Conservation (phyloP, 768 basidiomycete species). For the Tulasnella sp. region DNA sequence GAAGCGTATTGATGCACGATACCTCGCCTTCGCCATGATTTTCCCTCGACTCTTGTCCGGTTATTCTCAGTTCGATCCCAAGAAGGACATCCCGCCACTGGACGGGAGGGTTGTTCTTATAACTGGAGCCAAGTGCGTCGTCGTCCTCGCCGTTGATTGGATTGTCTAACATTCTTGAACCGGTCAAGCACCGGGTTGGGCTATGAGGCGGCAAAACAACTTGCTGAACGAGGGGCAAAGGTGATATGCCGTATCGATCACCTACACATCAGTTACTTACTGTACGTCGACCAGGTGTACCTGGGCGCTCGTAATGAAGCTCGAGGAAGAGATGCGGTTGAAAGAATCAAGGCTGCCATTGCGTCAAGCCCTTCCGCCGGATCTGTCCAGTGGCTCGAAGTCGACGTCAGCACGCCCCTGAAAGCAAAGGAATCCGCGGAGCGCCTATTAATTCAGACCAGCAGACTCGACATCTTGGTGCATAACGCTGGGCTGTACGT, state of each 20-base stretch:
- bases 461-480: conserved; percentile 46
- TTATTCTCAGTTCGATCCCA: background rate
- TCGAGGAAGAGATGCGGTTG: conserved; percentile 38
- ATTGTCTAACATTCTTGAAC: background rate
- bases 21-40: no score
- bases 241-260: background rate
- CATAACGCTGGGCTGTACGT: conserved; percentile 45
- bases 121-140: background rate
- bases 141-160: background rate
- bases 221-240: background rate
- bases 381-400: conserved; percentile 36
- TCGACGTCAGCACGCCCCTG: conserved; percentile 41
- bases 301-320: conserved; percentile 40
- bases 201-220: background rate
- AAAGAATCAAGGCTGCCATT: conserved; percentile 30
- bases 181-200: background rate
- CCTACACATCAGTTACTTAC: background rate
- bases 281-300: conserved; percentile 25
- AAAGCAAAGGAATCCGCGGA: conserved; percentile 38
- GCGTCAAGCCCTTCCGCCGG: conserved; percentile 35
- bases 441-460: conserved; percentile 38
- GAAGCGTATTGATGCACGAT: no score
- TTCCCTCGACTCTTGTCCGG: background rate
- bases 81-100: background rate
- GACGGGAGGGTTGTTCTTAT: background rate